These are phyloP conservation scores for Allium sativum DNA, from an alignment of 106 monocot genomes.

Conservation along the genomic window DNA sequence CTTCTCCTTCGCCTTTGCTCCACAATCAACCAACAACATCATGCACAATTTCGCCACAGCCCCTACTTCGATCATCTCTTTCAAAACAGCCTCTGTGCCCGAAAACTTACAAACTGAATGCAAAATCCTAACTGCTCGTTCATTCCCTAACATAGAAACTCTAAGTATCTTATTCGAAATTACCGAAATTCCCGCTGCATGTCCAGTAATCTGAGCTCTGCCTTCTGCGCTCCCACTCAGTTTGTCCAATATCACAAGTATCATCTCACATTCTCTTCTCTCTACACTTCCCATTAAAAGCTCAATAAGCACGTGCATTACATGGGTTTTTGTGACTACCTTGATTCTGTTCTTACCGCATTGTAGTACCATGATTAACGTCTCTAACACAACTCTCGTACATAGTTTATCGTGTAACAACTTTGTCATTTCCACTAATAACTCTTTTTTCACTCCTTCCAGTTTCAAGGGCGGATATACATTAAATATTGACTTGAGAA, in stretches of 20 bases:
- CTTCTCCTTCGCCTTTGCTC: conserved; percentile 23
- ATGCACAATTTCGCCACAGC: conserved; percentile 23
- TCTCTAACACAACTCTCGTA: conserved; percentile 4
- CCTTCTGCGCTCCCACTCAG: conserved; percentile 32
- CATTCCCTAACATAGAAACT: conserved; percentile 18
- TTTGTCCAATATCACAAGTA: conserved; percentile 40
- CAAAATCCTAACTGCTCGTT: conserved; percentile 22
- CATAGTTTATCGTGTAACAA: conserved; percentile 1
- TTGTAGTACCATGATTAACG: background rate
- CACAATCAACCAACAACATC: conserved; percentile 9
- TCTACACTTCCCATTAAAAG: conserved; percentile 9
- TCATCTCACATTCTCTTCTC: conserved; percentile 22
- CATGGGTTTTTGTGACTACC: background rate
- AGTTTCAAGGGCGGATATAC: background rate
- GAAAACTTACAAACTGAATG: conserved; percentile 4
- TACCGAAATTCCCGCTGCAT: conserved; percentile 22
- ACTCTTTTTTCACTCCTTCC: background rate
- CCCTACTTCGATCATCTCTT: conserved; percentile 30
- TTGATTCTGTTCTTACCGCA: conserved; percentile 13
- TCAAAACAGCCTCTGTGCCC: conserved; percentile 9
- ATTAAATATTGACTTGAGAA: conserved; percentile 2
- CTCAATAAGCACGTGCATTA: conserved; percentile 10
- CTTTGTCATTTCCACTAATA: background rate
- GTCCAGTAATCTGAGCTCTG: conserved; percentile 11
- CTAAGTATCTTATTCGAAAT: conserved; percentile 15